phyloP scores from a whole-genome alignment of 2,329 filamentous ascomycete genomes.

The Coleophoma eucalyptorum region DNA sequence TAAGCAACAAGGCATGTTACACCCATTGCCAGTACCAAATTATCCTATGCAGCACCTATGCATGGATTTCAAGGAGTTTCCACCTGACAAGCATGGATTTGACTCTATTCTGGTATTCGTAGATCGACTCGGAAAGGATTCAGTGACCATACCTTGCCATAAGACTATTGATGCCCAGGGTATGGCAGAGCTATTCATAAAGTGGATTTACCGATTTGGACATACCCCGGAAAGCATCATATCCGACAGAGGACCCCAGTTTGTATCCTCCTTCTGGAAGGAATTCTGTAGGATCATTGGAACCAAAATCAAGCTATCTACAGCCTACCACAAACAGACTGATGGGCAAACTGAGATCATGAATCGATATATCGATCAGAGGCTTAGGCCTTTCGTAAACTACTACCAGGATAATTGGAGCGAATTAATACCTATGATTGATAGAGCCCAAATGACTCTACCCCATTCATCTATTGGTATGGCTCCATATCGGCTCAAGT shows the following conservation, averaged over 20 bases:
- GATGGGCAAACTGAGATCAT: too few species aligned
- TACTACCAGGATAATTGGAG: constrained; percentile 17
- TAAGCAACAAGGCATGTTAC: constrained; percentile 3
- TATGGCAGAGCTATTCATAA: constrained; percentile 4
- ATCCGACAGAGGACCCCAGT: constrained; percentile 8
- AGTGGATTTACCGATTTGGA: constrained; percentile 2
- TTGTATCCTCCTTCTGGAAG: too few species aligned
- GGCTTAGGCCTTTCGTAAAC: constrained; percentile 9
- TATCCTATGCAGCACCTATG: constrained; percentile 11
- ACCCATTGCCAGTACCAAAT: constrained; percentile 7
- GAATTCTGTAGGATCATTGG: too few species aligned
- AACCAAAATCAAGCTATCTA: too few species aligned
- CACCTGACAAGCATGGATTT: too few species aligned
- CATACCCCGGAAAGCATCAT: constrained; percentile 7
- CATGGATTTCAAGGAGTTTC: too few species aligned
- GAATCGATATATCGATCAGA: constrained; percentile 12
- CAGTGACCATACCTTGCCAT: constrained; percentile 3
- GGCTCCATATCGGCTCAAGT: not conserved
- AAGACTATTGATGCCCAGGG: constrained; percentile 2
- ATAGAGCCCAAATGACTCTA: not conserved
- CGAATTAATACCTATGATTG: constrained; percentile 8
- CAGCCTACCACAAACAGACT: too few species aligned
- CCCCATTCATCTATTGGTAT: constrained; percentile 3
- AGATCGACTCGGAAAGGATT: too few species aligned
- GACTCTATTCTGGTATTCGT: too few species aligned